These are phyloP conservation scores for Rhizopus stolonifer DNA, from an alignment of 371 early-diverging fungal species.

Conservation along the genomic window DNA sequence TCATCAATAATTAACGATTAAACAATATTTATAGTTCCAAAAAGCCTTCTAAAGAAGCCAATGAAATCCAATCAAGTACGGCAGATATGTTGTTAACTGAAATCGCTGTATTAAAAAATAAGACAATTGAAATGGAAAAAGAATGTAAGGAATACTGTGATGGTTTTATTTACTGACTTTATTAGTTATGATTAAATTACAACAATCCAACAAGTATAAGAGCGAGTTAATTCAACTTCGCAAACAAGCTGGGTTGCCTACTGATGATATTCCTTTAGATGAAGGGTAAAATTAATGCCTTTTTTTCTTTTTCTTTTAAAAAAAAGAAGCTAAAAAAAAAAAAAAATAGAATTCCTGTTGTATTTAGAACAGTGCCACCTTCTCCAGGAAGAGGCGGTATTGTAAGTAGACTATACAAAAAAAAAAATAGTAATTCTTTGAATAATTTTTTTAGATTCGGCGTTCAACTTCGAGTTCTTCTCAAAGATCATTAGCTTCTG, in stretches of 20 bases:
- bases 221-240: conserved; percentile 71
- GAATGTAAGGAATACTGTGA: conserved; percentile 60
- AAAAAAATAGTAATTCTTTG: not conserved
- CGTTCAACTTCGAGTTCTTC: conserved; percentile 52
- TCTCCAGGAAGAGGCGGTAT: conserved; percentile 46
- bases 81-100: conserved; percentile 74
- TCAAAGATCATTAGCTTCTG: conserved; percentile 45
- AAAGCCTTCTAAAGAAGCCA: conserved; percentile 38
- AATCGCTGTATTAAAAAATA: conserved; percentile 57
- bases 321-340: not conserved
- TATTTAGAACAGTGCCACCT: conserved; percentile 48
- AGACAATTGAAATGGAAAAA: conserved; percentile 68
- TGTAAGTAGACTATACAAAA: conserved; percentile 20
- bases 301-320: no score
- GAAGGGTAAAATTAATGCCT: conserved; percentile 55
- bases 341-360: conserved; percentile 34
- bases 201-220: conserved; percentile 69
- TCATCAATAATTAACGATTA: not conserved
- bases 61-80: conserved; percentile 39
- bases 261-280: conserved; percentile 58
- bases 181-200: conserved; percentile 61
- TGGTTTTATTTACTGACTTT: not conserved
- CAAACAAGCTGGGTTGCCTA: conserved; percentile 56
- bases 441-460: conserved; percentile 22
- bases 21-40: conserved; percentile 30